These are phyloP conservation scores for Rhizopogon sp. DNA, from an alignment of 768 basidiomycete species.

Conservation along the genomic window DNA sequence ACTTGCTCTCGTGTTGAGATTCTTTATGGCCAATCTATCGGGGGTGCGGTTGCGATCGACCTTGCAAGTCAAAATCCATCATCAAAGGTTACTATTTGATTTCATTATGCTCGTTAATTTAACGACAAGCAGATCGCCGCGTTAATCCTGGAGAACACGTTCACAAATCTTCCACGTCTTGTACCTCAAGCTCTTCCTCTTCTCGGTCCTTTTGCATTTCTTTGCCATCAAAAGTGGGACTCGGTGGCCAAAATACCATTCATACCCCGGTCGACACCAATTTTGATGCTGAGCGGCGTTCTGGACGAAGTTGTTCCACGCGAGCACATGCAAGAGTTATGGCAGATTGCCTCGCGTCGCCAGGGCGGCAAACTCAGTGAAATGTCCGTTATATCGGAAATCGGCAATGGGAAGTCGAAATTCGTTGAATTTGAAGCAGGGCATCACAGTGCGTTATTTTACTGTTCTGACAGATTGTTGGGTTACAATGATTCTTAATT, in stretches of 20 bases:
- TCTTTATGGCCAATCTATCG: conserved; percentile 83
- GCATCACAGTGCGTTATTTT: conserved; percentile 42
- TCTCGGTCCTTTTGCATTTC: conserved; percentile 67
- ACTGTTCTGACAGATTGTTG: background rate
- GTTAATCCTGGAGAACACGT: conserved; percentile 91
- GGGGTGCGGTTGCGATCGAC: conserved; percentile 90
- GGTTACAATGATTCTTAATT: background rate
- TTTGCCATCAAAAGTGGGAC: conserved; percentile 89
- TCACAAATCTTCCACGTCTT: conserved; percentile 76
- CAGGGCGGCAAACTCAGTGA: conserved; percentile 30
- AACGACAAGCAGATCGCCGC: conserved; percentile 53
- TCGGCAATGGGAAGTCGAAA: conserved; percentile 48
- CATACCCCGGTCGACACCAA: conserved; percentile 62
- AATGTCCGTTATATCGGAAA: conserved; percentile 36
- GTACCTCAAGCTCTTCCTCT: conserved; percentile 78
- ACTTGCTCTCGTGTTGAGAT: conserved; percentile 36
- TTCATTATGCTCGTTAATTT: background rate
- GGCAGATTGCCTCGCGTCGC: conserved; percentile 51
- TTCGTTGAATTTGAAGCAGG: conserved; percentile 54
- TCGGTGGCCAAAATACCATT: conserved; percentile 59
- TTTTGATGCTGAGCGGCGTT: conserved; percentile 77
- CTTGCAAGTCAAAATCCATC: conserved; percentile 76
- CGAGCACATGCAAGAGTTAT: conserved; percentile 57
- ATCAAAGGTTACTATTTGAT: conserved; percentile 40
- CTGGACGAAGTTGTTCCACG: conserved; percentile 51